A percentile compares a stretch with the other conserved stretches of the same genome.
These are phyloP conservation scores for Rhodotorula sp. DNA, from an alignment of 1,284 basidiomycete species.

Conservation along the genomic window DNA sequence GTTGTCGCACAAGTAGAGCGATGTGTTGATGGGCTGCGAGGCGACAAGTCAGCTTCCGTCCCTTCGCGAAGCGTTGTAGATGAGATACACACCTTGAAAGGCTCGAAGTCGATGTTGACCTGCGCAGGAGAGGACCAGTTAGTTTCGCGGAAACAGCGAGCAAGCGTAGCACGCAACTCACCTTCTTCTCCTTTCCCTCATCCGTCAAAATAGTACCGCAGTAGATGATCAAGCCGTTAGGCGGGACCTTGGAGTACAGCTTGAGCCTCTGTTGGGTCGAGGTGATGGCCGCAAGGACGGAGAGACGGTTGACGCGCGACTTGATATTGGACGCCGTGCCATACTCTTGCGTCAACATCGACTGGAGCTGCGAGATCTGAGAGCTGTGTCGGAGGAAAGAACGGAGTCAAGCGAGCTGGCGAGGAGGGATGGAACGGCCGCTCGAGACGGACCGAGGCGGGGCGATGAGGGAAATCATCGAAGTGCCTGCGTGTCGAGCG, in stretches of 20 bases:
- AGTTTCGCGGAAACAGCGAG: neutral
- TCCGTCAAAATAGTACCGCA: slow-evolving; percentile 93
- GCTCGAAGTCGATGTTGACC: slow-evolving; percentile 82
- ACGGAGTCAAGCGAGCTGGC: neutral
- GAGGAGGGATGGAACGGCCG: neutral
- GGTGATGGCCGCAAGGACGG: slow-evolving; percentile 95
- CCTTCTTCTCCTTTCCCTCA: slow-evolving; percentile 97
- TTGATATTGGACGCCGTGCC: slow-evolving; percentile 95
- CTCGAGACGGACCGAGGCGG: slow-evolving; percentile 71
- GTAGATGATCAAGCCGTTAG: slow-evolving; percentile 91
- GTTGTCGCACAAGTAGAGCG: slow-evolving; percentile 98
- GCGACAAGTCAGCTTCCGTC: neutral
- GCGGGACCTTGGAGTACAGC: slow-evolving; percentile 91
- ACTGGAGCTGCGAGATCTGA: slow-evolving; percentile 89
- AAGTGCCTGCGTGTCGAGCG: slow-evolving; percentile 63
- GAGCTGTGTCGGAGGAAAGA: slow-evolving; percentile 56
- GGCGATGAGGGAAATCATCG: slow-evolving; percentile 98
- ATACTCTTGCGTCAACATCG: slow-evolving; percentile 98
- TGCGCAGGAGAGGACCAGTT: neutral
- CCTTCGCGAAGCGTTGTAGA: slow-evolving; percentile 44
- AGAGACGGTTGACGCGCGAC: slow-evolving; percentile 96
- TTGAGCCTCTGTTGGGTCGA: slow-evolving; percentile 98
- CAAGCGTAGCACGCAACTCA: slow-evolving; percentile 58
- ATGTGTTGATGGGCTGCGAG: slow-evolving; percentile 88
- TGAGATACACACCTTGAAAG: slow-evolving; percentile 51